These are phyloP conservation scores for Chlamydomonas sphaeroides DNA, from an alignment of 139 green algal genomes.

Conservation along the genomic window DNA sequence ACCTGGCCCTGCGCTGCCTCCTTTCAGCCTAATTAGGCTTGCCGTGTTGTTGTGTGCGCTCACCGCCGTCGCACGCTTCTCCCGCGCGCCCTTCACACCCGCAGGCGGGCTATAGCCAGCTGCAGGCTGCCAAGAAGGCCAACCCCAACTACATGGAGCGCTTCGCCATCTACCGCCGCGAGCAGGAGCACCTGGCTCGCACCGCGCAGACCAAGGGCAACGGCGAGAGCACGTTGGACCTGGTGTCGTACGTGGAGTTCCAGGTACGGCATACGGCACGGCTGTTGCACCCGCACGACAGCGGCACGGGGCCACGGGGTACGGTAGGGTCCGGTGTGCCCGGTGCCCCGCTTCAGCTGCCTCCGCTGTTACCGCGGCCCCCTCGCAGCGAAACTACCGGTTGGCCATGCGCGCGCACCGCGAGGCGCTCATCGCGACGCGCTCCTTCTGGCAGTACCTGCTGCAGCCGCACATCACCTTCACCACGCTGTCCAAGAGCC, in stretches of 20 bases:
- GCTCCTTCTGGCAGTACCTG: constrained; percentile 60
- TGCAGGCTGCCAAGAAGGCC: constrained; percentile 54
- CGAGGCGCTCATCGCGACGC: constrained; percentile 51
- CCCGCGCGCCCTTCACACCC: too few species aligned
- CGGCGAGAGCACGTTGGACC: constrained; percentile 52
- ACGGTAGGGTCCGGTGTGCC: too few species aligned
- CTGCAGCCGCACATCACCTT: constrained; percentile 52
- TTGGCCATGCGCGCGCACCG: constrained; percentile 29
- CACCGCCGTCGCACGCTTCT: too few species aligned
- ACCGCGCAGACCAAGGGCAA: constrained; percentile 39
- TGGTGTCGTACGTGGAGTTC: constrained; percentile 66
- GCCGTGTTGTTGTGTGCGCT: too few species aligned
- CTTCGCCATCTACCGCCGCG: constrained; percentile 38
- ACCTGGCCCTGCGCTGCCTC: too few species aligned
- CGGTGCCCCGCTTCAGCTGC: too few species aligned
- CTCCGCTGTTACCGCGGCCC: too few species aligned
- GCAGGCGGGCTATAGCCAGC: constrained; percentile 41
- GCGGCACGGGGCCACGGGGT: too few species aligned
- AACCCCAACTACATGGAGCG: constrained; percentile 48
- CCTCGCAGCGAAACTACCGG: constrained; percentile 36
- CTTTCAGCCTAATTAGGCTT: too few species aligned
- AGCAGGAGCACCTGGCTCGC: constrained; percentile 58
- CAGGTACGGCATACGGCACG: constrained; percentile 32
- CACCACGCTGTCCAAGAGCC: constrained; percentile 39
- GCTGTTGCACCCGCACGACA: too few species aligned